Evolutionary conservation across 1,284 basidiomycete genomes (phyloP).

Genomic region (Heterobasidion annosum): DNA sequence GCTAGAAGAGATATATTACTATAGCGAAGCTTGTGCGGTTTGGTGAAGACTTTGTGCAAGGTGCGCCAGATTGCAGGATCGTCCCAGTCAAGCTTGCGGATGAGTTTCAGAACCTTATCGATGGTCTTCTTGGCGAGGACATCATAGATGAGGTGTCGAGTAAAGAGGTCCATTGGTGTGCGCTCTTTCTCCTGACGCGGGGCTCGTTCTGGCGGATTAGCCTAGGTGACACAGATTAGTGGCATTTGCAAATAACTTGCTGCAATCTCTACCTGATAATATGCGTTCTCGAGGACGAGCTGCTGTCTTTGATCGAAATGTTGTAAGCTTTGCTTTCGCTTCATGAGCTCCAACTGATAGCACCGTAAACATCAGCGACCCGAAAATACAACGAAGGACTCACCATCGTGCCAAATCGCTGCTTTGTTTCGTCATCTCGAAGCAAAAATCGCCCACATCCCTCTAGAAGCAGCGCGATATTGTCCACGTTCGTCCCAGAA

Average conservation of each 20-base stretch:
- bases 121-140: conserved; percentile 86
- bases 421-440: conserved; percentile 80
- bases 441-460: conserved; percentile 92
- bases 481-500: conserved; percentile 87
- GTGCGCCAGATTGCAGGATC: conserved; percentile 46
- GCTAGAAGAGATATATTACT: conserved; percentile 87
- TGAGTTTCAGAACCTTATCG: conserved; percentile 86
- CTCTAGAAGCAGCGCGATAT: conserved; percentile 86
- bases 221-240: conserved; percentile 36
- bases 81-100: conserved; percentile 97
- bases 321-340: conserved; percentile 86
- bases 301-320: conserved; percentile 89
- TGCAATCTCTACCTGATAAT: conserved; percentile 70
- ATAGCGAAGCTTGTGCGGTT: conserved; percentile 95
- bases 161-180: conserved; percentile 86
- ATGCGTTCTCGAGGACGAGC: conserved; percentile 93
- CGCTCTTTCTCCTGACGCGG: conserved; percentile 81
- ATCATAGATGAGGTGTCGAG: conserved; percentile 89
- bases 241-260: neutral
- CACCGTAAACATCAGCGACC: conserved; percentile 7
- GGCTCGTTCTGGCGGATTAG: conserved; percentile 92
- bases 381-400: conserved; percentile 9
- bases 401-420: conserved; percentile 79
- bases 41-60: conserved; percentile 81
- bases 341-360: conserved; percentile 82